Evolutionary conservation across 2,329 filamentous ascomycete species (phyloP), one percentile per base, ranked within the genome.

Genomic region (Pseudogymnoascus destructans): DNA sequence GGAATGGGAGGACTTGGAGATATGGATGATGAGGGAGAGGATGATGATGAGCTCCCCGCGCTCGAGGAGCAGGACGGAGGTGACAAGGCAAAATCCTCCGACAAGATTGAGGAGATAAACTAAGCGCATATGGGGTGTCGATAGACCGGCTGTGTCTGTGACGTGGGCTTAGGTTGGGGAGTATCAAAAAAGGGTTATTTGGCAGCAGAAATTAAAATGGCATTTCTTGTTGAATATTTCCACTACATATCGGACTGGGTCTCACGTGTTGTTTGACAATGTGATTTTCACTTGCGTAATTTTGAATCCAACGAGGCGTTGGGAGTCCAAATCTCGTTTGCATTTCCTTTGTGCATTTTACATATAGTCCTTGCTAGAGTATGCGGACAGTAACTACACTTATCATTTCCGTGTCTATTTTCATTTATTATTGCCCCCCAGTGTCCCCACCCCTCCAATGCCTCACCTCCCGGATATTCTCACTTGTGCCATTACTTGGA

Each of bases 41-140:
- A 84, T 35, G 85, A 89, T 57, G 87, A 89, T 3, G 89, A 92
- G n/a, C 90, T 95, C 84, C 89, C 90, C 59, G 82, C 81, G 65
- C 82, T 95, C 55, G 86, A 88, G 71, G 84, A 78, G 25, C 82
- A 83, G 61, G 79, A 66, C 61, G 68, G 67, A 59, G 66, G 71
- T 42, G 76, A 76, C 68, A 60, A 77, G 70, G 73, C 73, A 67
- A 75, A 64, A 59, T 59, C 63, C 54, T 61, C 75, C 69, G 72
- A 75, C 67, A 77, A 69, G 67, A 70, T 68, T 56, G 63, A 67
- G 58, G 68, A 70, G 61, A 61, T 70, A 56, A 61, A 62, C 61
- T 69, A 69, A 56, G 54, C 46, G 25, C n/a, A 13, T 52, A 27
- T 52, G 46, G 46, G 25, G 25, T 30, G n/a, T 30, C 46, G 46